Base-by-base conservation (phyloP, 495 filamentous ascomycete species). In the Aspergillus diversus region DNA sequence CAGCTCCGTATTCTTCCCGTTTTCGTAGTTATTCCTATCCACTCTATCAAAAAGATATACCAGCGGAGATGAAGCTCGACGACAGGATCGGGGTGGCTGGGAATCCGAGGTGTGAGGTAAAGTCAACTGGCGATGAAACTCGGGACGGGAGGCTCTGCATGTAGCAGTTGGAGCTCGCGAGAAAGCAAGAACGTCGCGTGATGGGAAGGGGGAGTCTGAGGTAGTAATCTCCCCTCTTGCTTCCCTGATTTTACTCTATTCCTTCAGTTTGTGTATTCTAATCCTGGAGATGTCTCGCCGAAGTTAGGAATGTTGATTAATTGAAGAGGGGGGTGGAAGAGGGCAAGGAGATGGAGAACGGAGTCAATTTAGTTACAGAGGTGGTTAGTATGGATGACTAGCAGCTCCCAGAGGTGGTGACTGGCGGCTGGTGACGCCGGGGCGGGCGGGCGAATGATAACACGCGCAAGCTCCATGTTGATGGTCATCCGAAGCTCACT, bases 71-170 rank as follows among this genome's bases (percentile, higher is more conserved):
- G 53, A 21, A 48, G 55, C 5, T 13, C 46, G 58, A 35, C n/a
- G 55, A 42, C 48, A 15, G 47, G 39, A 52, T 51, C 33, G 52
- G 35, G 42, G 21, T 43, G 60, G 55, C 48, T 34, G 35, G 48
- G 51, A 15, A 55, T 51, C 50, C 15, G 59, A 47, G 57, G 42
- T 55, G 55, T 27, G 56, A 63, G 52, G 59, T 16, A 39, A 35
- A 50, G 59, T 55, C 50, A 59, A 60, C 57, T 68, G 63, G 64
- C 50, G 67, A 64, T 55, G 48, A 58, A 31, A 59, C 42, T 33
- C 48, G 59, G 58, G 65, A 64, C 57, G 64, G 57, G 55, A 59
- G 63, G 66, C 63, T 63, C 52, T 66, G 62, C 66, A 67, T 66
- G 63, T 64, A 65, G 39, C 54, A 63, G 58, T 32, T 55, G 60